Base-by-base conservation (phyloP, 139 green algal species). In the Micractinium sp. region DNA sequence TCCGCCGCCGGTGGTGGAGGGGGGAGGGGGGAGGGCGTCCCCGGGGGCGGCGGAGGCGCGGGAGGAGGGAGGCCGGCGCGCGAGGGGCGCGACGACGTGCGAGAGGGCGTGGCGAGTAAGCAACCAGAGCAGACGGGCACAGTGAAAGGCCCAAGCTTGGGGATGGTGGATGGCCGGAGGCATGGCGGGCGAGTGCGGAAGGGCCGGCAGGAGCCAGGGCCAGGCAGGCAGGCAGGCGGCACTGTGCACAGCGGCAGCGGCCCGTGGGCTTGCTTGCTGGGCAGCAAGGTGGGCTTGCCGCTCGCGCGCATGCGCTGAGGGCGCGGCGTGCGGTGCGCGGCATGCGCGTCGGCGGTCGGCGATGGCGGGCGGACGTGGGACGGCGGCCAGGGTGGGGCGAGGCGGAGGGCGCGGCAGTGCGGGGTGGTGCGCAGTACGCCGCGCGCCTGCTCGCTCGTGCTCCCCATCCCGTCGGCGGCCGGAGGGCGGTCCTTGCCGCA, bases 401-500 rank as follows among this genome's bases (percentile, higher is more conserved):
- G 67, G 67, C n/a, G n/a, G n/a, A n/a, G n/a, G n/a, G n/a, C n/a
- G n/a, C n/a, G n/a, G n/a, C 67, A 75, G 27, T 29, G 67, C n/a
- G n/a, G n/a, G n/a, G n/a, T n/a, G 47, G 47, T 56, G 47, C 47
- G 76, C 33, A 60, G 35, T 29, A 3, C 33, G 36, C 76, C 31
- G 13, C 18, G 80, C 31, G 80, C 80, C 47, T 71, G 15, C 39
- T n/a, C 47, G 80, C 31, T 53, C 78, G 22, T 56, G 56, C 81
- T 33, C 56, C 81, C 22, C 78, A 22, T 14, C 56, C 47, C 81
- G n/a, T 20, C 0, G 31, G 29, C 60, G 56, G 74, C 74, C 71
- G 39, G 56, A 12, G 35, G 83, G 41, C 36, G 67, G 39, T 87
- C 83, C 83, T 87, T 80, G 38, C 83, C 83, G 83, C 83, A 79